Evolutionary conservation across 2,329 filamentous ascomycete species (phyloP), one percentile per base, ranked within the genome.

Genomic region (Monosporascus sp.): DNA sequence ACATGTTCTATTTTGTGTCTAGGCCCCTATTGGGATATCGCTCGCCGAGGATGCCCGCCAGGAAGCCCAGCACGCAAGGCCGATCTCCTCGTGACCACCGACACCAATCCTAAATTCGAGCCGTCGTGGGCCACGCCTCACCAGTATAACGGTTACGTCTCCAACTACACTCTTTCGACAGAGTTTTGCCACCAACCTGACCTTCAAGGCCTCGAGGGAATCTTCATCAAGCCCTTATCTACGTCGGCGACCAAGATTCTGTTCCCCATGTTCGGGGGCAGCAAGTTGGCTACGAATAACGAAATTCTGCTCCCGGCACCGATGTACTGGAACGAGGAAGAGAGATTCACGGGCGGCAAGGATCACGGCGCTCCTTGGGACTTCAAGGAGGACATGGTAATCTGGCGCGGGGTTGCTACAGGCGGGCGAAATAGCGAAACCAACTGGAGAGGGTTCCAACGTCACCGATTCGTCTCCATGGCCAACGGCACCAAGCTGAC

Each of bases 401-500:
- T 87, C 48, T 88, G 85, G 85, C 81, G 85, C 35, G 85, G 85
- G 37, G 83, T 87, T 8, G 84, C 83, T 1, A 86, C 84, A 1
- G 85, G 85, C 2, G 85, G 85, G 1, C 70, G 70, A 39, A 84
- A 87, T 58, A 71, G 75, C 58, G 62, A 75, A 66, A 60, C 77
- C 27, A 90, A 84, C 60, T 91, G 88, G 88, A 80, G 75, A 11
- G 80, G 83, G 0, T 90, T 90, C 63, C 87, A 91, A 58, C 82
- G 88, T 3, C 88, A 90, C 63, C 84, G 88, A 2, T 89, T 91
- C 63, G 79, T 90, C 2, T 76, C 83, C 46, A 87, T 90, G 83
- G 79, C 85, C 63, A 90, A 91, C 60, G 79, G 75, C 11, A 87
- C 84, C 7, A 77, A 75, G 52, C 73, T 88, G 4, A 62, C 63